Base-by-base conservation (phyloP, 441 rosid genomes). In the Macaranga tanarius region DNA sequence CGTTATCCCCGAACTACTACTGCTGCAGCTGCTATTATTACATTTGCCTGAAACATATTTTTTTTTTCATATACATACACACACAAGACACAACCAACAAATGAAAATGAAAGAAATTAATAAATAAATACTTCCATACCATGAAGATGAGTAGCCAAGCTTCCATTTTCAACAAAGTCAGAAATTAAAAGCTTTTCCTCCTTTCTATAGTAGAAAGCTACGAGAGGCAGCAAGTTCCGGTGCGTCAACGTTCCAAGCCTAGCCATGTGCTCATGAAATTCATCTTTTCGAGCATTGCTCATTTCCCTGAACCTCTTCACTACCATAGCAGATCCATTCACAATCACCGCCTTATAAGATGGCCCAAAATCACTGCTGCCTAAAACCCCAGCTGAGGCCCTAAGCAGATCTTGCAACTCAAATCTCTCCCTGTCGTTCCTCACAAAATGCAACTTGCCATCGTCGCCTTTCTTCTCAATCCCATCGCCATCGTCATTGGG, bases 121-220 rank as follows among this genome's bases (percentile, higher is more conserved):
- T 48, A 26, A 0, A 19, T 54, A n/a, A 19, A 17, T 54, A 54
- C n/a, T 7, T 25, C 69, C 63, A 40, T 90, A 89, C 97, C 89
- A 59, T 92, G 97, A 57, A 92, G 95, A 83, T 85, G 95, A 72
- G 83, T 80, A 2, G 97, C 97, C 79, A 92, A 81, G 83, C 95
- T 90, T 17, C 96, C 93, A 71, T 88, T 89, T 10, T 83, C 77
- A 55, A 85, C 78, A 45, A 80, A 92, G 73, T 91, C 88, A 13
- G 88, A 86, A 26, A 92, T 85, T 77, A 92, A 73, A 67, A 92
- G 93, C 85, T 92, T 95, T 78, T 95, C 97, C 40, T 95, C 95
- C 75, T 85, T 91, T 62, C 92, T 84, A 12, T 85, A 87, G 65
- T 86, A 87, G 77, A 79, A 91, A 0, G 99, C 96, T 8, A 92